Evolutionary conservation across 1,284 basidiomycete species (phyloP), one percentile per base, ranked within the genome.

Genomic region (Flammula alnicola): DNA sequence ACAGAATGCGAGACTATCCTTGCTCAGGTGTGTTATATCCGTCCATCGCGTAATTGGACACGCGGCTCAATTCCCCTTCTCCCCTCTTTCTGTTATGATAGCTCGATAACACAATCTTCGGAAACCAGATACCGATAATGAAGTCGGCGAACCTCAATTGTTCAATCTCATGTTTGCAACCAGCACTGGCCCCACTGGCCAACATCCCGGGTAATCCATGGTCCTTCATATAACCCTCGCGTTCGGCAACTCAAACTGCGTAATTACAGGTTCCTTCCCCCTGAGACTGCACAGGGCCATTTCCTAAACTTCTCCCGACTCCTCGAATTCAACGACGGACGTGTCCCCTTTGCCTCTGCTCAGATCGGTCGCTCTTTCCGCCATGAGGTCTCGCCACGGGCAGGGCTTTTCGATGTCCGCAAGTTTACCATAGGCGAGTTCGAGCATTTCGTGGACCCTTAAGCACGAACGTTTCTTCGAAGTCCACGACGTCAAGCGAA

Each of bases 371-470:
- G 92, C 58, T 87, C 91, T 25, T 99, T 99, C 85, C 85, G 97
- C 55, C 99, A 99, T 70, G 97, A 99, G 70, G 99, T 99, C 64
- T 95, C 94, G 5, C 97, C 97, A 20, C 89, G 93, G 50, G 93
- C 95, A 46, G 97, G 96, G 52, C 80, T 99, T 39, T 80, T 99
- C 44, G 94, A 96, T 58, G 97, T 99, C 33, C 90, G 96, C 58
- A 96, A 99, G 70, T 99, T 99, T 75, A 97, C 93, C 29, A 98
- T 99, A 96, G 97, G 95, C 47, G 97, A 99, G 76, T 98, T 99
- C 69, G 97, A 99, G 74, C 96, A 99, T 77, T 99, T 80, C 63
- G 96, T 99, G 60, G 96, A 99, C 75, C 97, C 96, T 5, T 79
- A 83, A 71, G 17, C 97, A 99, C 72, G 76, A 82, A 19, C 83